Evolutionary conservation across 2,329 filamentous ascomycete genomes (phyloP).

Genomic region (Colletotrichum sp.): DNA sequence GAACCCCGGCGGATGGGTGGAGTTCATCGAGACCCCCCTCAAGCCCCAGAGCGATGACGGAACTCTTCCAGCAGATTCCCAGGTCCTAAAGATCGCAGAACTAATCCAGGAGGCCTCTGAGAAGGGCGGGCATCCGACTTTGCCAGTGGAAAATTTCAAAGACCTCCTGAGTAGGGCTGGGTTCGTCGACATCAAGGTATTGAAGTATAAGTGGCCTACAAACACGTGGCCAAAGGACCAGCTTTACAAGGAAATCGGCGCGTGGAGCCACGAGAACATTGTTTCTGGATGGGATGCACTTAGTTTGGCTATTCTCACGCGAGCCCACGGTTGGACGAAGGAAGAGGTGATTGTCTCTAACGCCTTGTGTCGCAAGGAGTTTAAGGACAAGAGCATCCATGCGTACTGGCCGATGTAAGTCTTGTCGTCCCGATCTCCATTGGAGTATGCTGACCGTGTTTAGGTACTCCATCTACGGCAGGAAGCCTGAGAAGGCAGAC

Average conservation of each 20-base stretch:
- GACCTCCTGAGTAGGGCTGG: neutral
- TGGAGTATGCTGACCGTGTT: neutral
- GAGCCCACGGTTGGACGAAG: neutral
- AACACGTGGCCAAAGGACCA: neutral
- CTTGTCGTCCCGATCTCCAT: neutral
- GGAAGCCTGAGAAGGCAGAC: neutral
- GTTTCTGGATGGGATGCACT: neutral
- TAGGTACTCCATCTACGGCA: neutral
- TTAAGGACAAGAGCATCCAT: neutral
- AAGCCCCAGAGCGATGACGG: conserved; percentile 44
- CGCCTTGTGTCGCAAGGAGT: neutral
- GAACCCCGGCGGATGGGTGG: conserved; percentile 47
- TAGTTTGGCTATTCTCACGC: neutral
- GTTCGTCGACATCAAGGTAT: neutral
- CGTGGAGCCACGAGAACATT: neutral
- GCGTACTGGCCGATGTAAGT: neutral
- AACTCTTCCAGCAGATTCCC: conserved; percentile 30
- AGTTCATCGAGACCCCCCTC: conserved; percentile 46
- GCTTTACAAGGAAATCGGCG: neutral
- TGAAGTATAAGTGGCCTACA: neutral
- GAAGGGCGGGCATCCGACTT: neutral
- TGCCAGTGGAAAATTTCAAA: neutral
- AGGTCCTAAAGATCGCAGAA: conserved; percentile 23
- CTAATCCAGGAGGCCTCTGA: conserved; percentile 28
- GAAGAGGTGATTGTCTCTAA: neutral